A percentile compares a stretch with the other conserved stretches of the same genome.
These are phyloP conservation scores for Lasiodiplodia hormozganensis DNA, from an alignment of 2,329 filamentous ascomycete genomes.

Conservation along the genomic window DNA sequence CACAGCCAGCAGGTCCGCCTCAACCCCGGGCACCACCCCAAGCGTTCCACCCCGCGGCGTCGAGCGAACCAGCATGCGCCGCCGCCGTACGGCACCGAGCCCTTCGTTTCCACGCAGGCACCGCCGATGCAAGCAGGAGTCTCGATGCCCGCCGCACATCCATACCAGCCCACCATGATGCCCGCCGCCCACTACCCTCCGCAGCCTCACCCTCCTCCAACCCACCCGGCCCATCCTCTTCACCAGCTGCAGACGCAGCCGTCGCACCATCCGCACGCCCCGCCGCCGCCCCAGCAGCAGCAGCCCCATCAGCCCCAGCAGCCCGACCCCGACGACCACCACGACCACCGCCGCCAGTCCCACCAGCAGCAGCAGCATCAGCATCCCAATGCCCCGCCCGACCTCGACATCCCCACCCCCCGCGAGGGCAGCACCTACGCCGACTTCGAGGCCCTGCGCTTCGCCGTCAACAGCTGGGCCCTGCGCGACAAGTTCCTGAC, in stretches of 20 bases:
- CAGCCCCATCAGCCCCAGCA: constrained; percentile 7
- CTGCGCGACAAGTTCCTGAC: constrained; percentile 33
- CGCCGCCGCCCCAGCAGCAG: constrained; percentile 16
- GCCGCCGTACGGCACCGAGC: constrained; percentile 27
- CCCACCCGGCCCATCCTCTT: constrained; percentile 20
- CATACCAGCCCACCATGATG: constrained; percentile 28
- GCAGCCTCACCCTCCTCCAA: constrained; percentile 19
- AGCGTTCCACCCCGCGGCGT: constrained; percentile 26
- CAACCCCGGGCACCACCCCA: constrained; percentile 28
- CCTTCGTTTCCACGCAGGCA: constrained; percentile 28
- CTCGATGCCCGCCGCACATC: constrained; percentile 27
- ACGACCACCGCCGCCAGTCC: constrained; percentile 21
- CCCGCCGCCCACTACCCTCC: constrained; percentile 27
- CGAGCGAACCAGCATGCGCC: constrained; percentile 27
- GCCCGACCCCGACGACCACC: constrained; percentile 22
- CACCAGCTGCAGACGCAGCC: constrained; percentile 23
- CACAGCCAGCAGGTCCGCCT: constrained; percentile 26
- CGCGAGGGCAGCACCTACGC: constrained; percentile 30
- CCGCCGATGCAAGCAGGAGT: constrained; percentile 26
- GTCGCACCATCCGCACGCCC: constrained; percentile 17
- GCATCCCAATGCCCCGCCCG: constrained; percentile 29
- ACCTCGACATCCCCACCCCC: constrained; percentile 32
- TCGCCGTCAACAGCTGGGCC: constrained; percentile 32
- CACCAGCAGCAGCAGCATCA: constrained; percentile 20
- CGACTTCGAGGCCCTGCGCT: constrained; percentile 31